These are phyloP conservation scores for Cenchrus americanus DNA, from an alignment of 176 grass and related monocot species.

Conservation along the genomic window DNA sequence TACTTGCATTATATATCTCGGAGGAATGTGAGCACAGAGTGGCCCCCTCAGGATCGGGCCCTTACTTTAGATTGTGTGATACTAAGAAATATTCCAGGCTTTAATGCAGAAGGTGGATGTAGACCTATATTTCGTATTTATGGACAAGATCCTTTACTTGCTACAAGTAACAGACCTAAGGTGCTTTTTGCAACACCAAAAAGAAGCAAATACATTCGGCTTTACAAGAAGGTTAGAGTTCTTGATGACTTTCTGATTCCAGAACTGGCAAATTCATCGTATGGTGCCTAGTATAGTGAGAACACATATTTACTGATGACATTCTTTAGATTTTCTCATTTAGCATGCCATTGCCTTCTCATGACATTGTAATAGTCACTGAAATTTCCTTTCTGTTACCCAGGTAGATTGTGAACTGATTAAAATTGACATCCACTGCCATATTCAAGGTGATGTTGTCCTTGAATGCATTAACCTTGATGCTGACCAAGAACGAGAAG, in stretches of 20 bases:
- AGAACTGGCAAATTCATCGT: constrained; percentile 24
- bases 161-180: constrained; percentile 60
- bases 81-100: constrained; percentile 73
- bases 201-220: constrained; percentile 76
- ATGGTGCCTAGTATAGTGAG: constrained; percentile 1
- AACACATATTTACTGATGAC: constrained; percentile 13
- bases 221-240: constrained; percentile 84
- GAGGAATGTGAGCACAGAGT: constrained; percentile 82
- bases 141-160: constrained; percentile 84
- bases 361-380: not conserved
- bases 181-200: constrained; percentile 86
- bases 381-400: constrained; percentile 37
- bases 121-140: constrained; percentile 95
- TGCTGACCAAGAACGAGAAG: constrained; percentile 66
- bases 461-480: constrained; percentile 95
- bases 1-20: constrained; percentile 93
- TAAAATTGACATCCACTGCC: constrained; percentile 96
- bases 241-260: constrained; percentile 14
- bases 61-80: constrained; percentile 97
- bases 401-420: constrained; percentile 93
- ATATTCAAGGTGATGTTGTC: constrained; percentile 98
- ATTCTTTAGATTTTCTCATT: constrained; percentile 13
- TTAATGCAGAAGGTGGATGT: constrained; percentile 74
- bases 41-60: constrained; percentile 83
- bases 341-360: constrained; percentile 20